Base-by-base conservation (phyloP, 176 grass and related monocot species). In the Typha latifolia region DNA sequence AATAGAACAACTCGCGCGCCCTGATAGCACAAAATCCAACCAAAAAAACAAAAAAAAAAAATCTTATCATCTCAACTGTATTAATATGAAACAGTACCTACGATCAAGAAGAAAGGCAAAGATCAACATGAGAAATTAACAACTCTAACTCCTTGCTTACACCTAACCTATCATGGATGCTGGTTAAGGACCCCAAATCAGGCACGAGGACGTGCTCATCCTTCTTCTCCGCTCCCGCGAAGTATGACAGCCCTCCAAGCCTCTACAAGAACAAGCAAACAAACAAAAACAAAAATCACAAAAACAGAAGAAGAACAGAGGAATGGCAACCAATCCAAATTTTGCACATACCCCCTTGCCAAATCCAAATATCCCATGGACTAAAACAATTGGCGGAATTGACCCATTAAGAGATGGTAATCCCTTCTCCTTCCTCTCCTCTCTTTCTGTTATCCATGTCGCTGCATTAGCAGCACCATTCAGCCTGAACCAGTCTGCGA, bases 171-270 rank as follows among this genome's bases (percentile, higher is more conserved):
- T 96, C 91, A 62, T 96, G 81, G 21, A 96, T 56, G 69, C 91
- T 96, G 10, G 87, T 90, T 14, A 96, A 73, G 29, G 91, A 83
- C 11, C 91, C 91, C 61, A 96, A 69, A 37, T 96, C 91, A 12
- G 91, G 91, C 27, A 90, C 87, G 11, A 96, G 82, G 62, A 96
- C 91, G 26, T 72, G 82, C 20, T 79, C 77, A 72, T 90, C 91
- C 74, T 96, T 96, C 84, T 85, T 73, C 91, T 96, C 91, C 4
- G 91, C 91, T 8, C 91, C 91, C 16, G 91, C 91, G 72, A 96
- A 96, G 74, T 96, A 96, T 0, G 91, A 96, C 24, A 96, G 22
- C 69, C 91, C 87, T 14, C 84, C 87, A 32, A 96, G 76, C 70
- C 64, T 82, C 91, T 96, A 43, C 37, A 43, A 43, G 82, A 66